These are phyloP conservation scores for Schizophyllum commune DNA, from an alignment of 1,284 basidiomycete genomes.

Conservation along the genomic window DNA sequence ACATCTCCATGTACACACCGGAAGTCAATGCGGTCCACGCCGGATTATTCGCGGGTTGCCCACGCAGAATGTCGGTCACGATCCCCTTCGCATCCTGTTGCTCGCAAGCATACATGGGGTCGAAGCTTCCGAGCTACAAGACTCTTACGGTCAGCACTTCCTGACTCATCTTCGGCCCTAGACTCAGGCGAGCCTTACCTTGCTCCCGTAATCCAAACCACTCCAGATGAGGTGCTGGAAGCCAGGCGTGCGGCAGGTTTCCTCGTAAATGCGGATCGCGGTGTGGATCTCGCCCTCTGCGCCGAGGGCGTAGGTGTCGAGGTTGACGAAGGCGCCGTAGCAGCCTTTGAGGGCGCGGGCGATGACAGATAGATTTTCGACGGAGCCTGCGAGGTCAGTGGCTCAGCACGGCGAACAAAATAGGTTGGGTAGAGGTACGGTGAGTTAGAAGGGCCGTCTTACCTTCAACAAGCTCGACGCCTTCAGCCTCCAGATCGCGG, in stretches of 20 bases:
- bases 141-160: neutral
- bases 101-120: conserved; percentile 27
- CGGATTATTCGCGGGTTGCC: conserved; percentile 16
- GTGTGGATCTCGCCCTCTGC: conserved; percentile 32
- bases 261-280: conserved; percentile 39
- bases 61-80: conserved; percentile 33
- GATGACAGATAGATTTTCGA: conserved; percentile 19
- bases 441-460: no score
- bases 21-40: conserved; percentile 33
- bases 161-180: neutral
- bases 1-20: conserved; percentile 40
- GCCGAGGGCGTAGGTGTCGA: conserved; percentile 39
- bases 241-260: conserved; percentile 30
- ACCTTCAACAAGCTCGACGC: conserved; percentile 30
- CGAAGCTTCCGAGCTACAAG: conserved; percentile 18
- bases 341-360: conserved; percentile 2
- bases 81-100: conserved; percentile 37
- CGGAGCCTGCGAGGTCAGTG: conserved; percentile 11
- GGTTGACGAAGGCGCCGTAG: conserved; percentile 13
- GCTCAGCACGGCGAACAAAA: neutral
- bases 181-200: neutral
- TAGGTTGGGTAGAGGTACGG: no score
- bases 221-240: conserved; percentile 42
- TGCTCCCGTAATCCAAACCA: conserved; percentile 40
- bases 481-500: conserved; percentile 20